Percentiles rank a stretch among this genome's conserved stretches.
phyloP scores from a whole-genome alignment of 768 basidiomycete genomes.

The Termitomyces titanicus region DNA sequence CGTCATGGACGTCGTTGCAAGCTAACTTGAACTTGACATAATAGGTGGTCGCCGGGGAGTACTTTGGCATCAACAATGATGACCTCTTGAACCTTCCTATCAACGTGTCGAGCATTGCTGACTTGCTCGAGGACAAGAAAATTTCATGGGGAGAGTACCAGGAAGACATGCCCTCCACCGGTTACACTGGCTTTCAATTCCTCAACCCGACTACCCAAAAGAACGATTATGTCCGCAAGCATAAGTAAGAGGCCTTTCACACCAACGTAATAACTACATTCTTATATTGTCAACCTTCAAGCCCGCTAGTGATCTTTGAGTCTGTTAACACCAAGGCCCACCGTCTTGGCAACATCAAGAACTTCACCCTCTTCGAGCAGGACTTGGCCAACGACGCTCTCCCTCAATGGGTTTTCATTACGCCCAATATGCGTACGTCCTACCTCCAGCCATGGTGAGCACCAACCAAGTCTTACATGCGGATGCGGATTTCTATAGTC shows the following conservation, averaged over 20 bases:
- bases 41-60: constrained; percentile 13
- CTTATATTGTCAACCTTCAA: constrained; percentile 1
- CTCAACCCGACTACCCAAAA: constrained; percentile 17
- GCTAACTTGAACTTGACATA: not conserved
- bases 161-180: constrained; percentile 53
- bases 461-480: not conserved
- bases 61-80: constrained; percentile 41
- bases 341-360: constrained; percentile 44
- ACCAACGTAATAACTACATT: not conserved
- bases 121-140: constrained; percentile 54
- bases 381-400: constrained; percentile 50
- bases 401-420: constrained; percentile 60
- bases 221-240: constrained; percentile 28
- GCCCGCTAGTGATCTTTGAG: constrained; percentile 47
- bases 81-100: constrained; percentile 29
- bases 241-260: constrained; percentile 21
- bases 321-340: constrained; percentile 39
- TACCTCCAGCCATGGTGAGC: not conserved
- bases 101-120: constrained; percentile 55
- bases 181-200: constrained; percentile 38
- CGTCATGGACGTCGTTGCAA: constrained; percentile 18
- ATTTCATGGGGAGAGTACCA: constrained; percentile 63
- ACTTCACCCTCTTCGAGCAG: constrained; percentile 60
- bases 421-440: constrained; percentile 48
- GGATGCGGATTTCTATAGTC: constrained; percentile 6